phyloP scores from a whole-genome alignment of 495 filamentous ascomycete species.

The Lepraria neglecta region DNA sequence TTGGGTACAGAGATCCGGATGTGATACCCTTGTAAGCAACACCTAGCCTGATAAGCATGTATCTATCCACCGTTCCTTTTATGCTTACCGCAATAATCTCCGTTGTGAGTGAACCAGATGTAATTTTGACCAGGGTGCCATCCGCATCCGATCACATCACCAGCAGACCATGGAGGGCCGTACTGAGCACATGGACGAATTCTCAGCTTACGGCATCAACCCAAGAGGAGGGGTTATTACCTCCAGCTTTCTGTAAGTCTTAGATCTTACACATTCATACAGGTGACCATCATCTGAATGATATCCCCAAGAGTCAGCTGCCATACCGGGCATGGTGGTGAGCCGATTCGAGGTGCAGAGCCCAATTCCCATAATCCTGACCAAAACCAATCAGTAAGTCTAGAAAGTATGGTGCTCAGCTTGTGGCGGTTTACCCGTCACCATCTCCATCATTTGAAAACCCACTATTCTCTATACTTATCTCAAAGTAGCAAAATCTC shows the following conservation, averaged over 20 bases:
- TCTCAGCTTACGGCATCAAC: neutral
- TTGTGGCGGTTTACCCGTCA: neutral
- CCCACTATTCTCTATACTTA: neutral
- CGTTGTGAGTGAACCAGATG: slow-evolving; percentile 5
- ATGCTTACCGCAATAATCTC: neutral
- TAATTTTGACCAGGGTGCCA: slow-evolving; percentile 2
- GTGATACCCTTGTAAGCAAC: neutral
- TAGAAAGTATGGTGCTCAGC: neutral
- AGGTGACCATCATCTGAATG: neutral
- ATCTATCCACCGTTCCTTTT: neutral
- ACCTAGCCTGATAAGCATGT: neutral
- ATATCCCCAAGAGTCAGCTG: neutral
- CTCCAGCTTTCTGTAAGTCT: neutral
- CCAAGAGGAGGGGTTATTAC: neutral
- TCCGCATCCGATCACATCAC: neutral
- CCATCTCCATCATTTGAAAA: neutral
- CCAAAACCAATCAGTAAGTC: neutral
- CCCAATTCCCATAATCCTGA: neutral
- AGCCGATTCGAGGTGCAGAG: neutral
- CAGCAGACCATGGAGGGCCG: neutral
- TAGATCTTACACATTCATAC: neutral
- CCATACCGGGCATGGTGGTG: neutral
- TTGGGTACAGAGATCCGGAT: neutral
- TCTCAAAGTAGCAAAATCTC: slow-evolving; percentile 1
- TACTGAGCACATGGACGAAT: neutral